A percentile compares a stretch with the other conserved stretches of the same genome.
phyloP scores from a whole-genome alignment of 768 basidiomycete genomes.

The Polyporus arcularius region DNA sequence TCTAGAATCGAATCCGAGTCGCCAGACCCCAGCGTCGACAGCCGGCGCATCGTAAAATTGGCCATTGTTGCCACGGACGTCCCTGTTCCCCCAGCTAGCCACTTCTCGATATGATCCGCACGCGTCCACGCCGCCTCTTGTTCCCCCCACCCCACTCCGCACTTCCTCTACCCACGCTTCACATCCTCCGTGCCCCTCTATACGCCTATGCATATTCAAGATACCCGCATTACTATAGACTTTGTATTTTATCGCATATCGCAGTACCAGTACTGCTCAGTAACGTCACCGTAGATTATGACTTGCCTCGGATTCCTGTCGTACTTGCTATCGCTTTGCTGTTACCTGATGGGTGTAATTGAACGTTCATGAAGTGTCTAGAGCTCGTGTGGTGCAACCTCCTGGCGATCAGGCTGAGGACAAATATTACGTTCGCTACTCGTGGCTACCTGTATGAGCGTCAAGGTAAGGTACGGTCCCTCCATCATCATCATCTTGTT shows the following conservation, averaged over 20 bases:
- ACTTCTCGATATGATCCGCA: slow-evolving; percentile 5
- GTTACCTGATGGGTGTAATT: background rate
- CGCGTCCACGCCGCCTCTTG: background rate
- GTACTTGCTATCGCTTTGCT: background rate
- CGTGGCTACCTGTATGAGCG: background rate
- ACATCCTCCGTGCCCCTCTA: background rate
- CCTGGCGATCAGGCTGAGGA: background rate
- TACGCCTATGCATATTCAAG: background rate
- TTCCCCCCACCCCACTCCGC: background rate
- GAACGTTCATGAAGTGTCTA: background rate
- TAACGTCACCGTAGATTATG: background rate
- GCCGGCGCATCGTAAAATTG: slow-evolving; percentile 49
- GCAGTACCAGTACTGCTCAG: too few species aligned
- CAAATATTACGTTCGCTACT: background rate
- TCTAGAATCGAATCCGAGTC: slow-evolving; percentile 46
- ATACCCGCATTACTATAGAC: background rate
- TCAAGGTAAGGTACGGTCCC: background rate
- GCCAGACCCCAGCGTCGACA: slow-evolving; percentile 38
- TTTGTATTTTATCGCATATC: background rate
- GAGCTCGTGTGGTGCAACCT: too few species aligned
- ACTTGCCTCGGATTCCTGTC: background rate
- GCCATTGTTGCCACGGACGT: slow-evolving; percentile 51
- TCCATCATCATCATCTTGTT: background rate
- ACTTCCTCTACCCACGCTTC: background rate
- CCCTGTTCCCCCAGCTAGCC: slow-evolving; percentile 16